Conservation (phyloP, 2,329 filamentous ascomycete genomes). For the Cladophialophora yegresii region DNA sequence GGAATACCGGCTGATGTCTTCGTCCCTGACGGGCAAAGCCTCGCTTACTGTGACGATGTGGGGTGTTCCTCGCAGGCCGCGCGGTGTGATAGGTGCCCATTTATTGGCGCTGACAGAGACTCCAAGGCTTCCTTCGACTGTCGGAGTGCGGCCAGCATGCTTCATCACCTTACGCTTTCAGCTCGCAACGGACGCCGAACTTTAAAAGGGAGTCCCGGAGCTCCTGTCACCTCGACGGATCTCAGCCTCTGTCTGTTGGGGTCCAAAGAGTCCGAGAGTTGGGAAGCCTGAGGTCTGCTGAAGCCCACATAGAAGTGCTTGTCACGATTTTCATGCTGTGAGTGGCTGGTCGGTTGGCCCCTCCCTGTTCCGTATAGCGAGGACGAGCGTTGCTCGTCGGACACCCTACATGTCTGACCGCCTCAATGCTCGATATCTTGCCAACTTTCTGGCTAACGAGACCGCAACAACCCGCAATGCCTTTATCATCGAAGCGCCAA, state of each 20-base stretch:
- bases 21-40: background rate
- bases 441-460: background rate
- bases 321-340: background rate
- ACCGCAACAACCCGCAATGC: background rate
- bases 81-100: background rate
- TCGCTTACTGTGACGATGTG: conserved; percentile 15
- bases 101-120: conserved; percentile 11
- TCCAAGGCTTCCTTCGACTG: background rate
- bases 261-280: background rate
- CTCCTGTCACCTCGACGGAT: background rate
- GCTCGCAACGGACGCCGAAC: conserved; percentile 18
- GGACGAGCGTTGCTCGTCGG: background rate
- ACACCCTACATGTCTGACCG: conserved; percentile 14
- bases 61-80: background rate
- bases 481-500: background rate
- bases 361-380: background rate
- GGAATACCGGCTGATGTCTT: background rate
- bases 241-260: conserved; percentile 9
- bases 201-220: background rate
- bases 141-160: background rate
- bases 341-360: background rate
- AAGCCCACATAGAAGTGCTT: background rate
- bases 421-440: background rate
- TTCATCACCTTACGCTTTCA: conserved; percentile 6
- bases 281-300: background rate